Percentiles rank a stretch among this genome's conserved stretches.
These are phyloP conservation scores for Lasiodiplodia gonubiensis DNA, from an alignment of 2,329 filamentous ascomycete genomes.

Conservation along the genomic window DNA sequence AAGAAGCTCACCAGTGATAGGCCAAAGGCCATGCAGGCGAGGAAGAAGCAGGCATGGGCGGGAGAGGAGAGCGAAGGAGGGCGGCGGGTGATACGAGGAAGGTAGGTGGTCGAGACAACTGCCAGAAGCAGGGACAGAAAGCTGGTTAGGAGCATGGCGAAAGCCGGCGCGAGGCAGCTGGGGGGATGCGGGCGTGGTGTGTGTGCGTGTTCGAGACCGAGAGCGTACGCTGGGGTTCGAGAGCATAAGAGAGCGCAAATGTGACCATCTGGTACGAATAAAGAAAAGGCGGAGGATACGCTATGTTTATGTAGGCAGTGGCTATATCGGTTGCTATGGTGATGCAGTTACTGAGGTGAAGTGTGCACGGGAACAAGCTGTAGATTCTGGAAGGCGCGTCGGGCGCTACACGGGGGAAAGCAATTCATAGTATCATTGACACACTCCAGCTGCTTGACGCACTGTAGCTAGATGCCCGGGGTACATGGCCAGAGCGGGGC, in stretches of 20 bases:
- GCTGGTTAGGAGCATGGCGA: not conserved
- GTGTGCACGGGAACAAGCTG: not conserved
- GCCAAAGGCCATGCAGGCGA: not conserved
- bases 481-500: not conserved
- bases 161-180: not conserved
- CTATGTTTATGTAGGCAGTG: not conserved
- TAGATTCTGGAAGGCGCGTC: not conserved
- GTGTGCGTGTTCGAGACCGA: not conserved
- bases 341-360: not conserved
- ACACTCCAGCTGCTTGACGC: not conserved
- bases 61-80: not conserved
- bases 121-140: not conserved
- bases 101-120: not conserved
- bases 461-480: not conserved
- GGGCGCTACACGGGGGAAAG: not conserved
- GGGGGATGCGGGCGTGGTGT: not conserved
- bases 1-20: not conserved
- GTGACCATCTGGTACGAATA: conserved; percentile 5
- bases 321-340: not conserved
- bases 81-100: not conserved
- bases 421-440: not conserved
- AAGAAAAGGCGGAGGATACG: not conserved
- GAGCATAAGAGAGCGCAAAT: not conserved
- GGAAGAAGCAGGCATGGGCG: not conserved
- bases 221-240: not conserved